Evolutionary conservation across 805 yeast genomes (phyloP), one percentile per base, ranked within the genome.

Genomic region (Starmerella geochares): DNA sequence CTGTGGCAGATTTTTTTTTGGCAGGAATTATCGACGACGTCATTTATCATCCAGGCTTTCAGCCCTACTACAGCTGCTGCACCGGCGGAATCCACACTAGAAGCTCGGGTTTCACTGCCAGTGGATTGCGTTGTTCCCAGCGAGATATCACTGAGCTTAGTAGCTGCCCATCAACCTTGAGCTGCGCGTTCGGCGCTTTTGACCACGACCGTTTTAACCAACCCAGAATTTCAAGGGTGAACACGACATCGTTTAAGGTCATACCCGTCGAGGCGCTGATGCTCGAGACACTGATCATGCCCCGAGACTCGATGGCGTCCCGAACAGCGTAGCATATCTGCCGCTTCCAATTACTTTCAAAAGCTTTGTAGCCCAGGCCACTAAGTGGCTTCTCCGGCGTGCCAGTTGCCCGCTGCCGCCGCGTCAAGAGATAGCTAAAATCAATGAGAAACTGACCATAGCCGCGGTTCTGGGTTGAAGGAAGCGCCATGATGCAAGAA

Each of bases 331-430:
- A 71, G 9, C 92, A 75, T 7, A 86, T 67, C 3, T 81, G 71
- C 1, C 78, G 67, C 57, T 76, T 81, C 97, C 97, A 92, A 65
- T 83, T 90, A 58, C 79, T 83, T 54, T 94, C 70, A 65, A 90
- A 92, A 53, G 96, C 83, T 27, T 83, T 65, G 46, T 87, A 67
- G 0, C 98, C 98, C 48, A 90, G 68, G 55, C 83, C 88, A 57
- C 92, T 81, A 50, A 90, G 71, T 0, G 98, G 98, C 61, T 88
- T 90, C 60, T 92, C 98, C 0, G 98, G 98, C 0, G 96, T 84
- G 0, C 97, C 98, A 49, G 75, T 74, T 54, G 80, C 81, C 58
- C 75, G 79, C 62, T 90, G 96, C 51, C 77, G 72, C 46, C 82
- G 70, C 1, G 92, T 76, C 43, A 92, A 67, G 16, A 87, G 66